These are phyloP conservation scores for Quercus lobata DNA, from an alignment of 331 rosid genomes.

Conservation along the genomic window DNA sequence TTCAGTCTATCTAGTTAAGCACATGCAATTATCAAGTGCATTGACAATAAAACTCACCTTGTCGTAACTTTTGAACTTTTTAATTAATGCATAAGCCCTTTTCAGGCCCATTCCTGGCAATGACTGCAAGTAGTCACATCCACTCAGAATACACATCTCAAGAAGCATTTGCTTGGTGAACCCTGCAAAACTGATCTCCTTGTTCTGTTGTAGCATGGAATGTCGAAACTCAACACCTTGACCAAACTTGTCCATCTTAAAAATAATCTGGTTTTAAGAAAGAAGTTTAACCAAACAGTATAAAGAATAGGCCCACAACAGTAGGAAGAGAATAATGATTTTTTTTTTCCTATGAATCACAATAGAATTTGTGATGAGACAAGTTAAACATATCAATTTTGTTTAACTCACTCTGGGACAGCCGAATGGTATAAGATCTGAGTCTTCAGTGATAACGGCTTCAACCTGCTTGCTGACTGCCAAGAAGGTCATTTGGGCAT, in stretches of 20 bases:
- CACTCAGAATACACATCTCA: slow-evolving; percentile 96
- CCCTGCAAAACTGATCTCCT: slow-evolving; percentile 79
- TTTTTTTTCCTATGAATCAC: neutral
- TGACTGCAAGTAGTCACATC: slow-evolving; percentile 90
- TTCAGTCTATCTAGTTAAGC: neutral
- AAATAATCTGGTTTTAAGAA: slow-evolving; percentile 66
- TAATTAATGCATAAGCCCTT: slow-evolving; percentile 82
- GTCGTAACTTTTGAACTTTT: slow-evolving; percentile 70
- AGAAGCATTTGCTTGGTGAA: slow-evolving; percentile 86
- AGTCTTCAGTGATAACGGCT: slow-evolving; percentile 92
- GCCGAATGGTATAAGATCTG: slow-evolving; percentile 94
- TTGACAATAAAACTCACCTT: slow-evolving; percentile 49
- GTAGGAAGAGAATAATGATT: neutral
- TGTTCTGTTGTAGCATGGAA: slow-evolving; percentile 66
- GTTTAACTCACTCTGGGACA: slow-evolving; percentile 78
- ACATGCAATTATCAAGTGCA: neutral
- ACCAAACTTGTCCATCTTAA: slow-evolving; percentile 94
- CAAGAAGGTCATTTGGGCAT: slow-evolving; percentile 95
- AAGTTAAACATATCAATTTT: neutral
- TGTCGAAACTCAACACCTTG: slow-evolving; percentile 81
- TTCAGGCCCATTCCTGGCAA: slow-evolving; percentile 98
- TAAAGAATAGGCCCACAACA: neutral
- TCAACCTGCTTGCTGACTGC: slow-evolving; percentile 73
- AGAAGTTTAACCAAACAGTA: slow-evolving; percentile 8
- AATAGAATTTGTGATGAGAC: neutral